Evolutionary conservation across 371 early-diverging fungal genomes (phyloP), one percentile per base, ranked within the genome.

Genomic region (Actinomucor elegans): DNA sequence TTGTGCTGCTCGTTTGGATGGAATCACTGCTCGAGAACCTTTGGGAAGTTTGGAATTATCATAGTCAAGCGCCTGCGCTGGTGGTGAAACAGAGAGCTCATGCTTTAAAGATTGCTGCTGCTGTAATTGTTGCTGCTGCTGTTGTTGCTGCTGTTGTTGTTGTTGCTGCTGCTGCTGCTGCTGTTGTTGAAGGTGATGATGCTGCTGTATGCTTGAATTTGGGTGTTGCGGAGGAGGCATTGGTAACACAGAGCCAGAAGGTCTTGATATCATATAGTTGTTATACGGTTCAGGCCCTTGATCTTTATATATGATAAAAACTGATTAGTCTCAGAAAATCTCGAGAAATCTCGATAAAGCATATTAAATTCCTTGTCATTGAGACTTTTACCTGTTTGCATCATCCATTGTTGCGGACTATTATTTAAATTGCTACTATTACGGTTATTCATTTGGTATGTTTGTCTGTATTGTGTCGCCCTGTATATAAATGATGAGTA

Each of bases 1-100:
- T 40, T 77, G 77, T 8, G 66, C 66, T 15, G 66, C 66, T 57
- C 66, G 28, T 45, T 65, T 65, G 5, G 66, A 60, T 14, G 59
- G 65, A 48, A 64, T 64, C 0, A 64, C 59, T 4, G 55, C 34
- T 15, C 64, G 38, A 15, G 55, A 68, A n/a, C 43, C 43, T 47
- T 37, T 45, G 7, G 18, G 14, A n/a, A 24, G 14, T 45, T 35
- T 45, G 1, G 54, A n/a, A 27, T 37, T 20, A 14, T 54, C 54
- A 29, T 36, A 46, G 33, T 57, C 57, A n/a, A 50, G 57, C 50
- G 50, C 50, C 43, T 49, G 50, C 38, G 52, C 46, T 41, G 51
- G 46, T 28, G 47, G 47, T 40, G 59, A 46, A 33, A 27, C 18
- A 33, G 52, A 33, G 24, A 33, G 34, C 18, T 55, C 55, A 11